Conservation (phyloP, 805 yeast species). For the Zygoascus tannicola region DNA sequence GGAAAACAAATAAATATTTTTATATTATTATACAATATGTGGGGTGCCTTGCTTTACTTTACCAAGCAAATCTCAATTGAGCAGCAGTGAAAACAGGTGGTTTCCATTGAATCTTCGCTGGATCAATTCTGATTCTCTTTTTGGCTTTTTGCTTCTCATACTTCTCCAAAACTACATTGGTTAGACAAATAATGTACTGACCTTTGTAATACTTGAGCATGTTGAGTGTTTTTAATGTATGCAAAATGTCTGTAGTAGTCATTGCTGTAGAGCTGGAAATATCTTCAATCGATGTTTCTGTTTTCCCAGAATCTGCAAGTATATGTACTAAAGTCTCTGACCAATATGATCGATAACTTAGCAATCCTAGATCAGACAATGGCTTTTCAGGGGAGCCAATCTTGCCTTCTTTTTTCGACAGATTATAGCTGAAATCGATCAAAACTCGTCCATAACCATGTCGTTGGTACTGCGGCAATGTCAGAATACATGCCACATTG, state of each 20-base stretch:
- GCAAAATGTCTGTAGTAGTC: constrained; percentile 94
- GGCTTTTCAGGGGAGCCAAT: constrained; percentile 98
- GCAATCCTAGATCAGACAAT: constrained; percentile 82
- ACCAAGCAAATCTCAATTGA: constrained; percentile 94
- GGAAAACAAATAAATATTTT: neutral
- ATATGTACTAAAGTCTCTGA: constrained; percentile 75
- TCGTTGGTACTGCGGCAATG: constrained; percentile 93
- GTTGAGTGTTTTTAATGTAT: constrained; percentile 84
- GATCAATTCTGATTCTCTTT: constrained; percentile 67
- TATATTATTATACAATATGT: neutral
- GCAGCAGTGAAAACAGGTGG: constrained; percentile 94
- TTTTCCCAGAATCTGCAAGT: constrained; percentile 57
- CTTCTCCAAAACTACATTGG: constrained; percentile 69
- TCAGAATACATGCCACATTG: constrained; percentile 93
- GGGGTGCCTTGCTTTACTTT: no score
- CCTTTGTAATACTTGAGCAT: constrained; percentile 90
- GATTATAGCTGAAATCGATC: constrained; percentile 87
- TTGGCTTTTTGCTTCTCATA: constrained; percentile 64
- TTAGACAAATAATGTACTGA: constrained; percentile 80
- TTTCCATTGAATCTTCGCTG: constrained; percentile 71
- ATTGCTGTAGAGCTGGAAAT: constrained; percentile 77
- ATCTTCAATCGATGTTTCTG: constrained; percentile 75
- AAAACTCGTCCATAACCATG: constrained; percentile 87
- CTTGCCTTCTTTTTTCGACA: constrained; percentile 80
- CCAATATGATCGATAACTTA: constrained; percentile 95